Evolutionary conservation across 2,329 filamentous ascomycete genomes (phyloP), one percentile per base, ranked within the genome.

Genomic region (Penicillium griseofulvum): DNA sequence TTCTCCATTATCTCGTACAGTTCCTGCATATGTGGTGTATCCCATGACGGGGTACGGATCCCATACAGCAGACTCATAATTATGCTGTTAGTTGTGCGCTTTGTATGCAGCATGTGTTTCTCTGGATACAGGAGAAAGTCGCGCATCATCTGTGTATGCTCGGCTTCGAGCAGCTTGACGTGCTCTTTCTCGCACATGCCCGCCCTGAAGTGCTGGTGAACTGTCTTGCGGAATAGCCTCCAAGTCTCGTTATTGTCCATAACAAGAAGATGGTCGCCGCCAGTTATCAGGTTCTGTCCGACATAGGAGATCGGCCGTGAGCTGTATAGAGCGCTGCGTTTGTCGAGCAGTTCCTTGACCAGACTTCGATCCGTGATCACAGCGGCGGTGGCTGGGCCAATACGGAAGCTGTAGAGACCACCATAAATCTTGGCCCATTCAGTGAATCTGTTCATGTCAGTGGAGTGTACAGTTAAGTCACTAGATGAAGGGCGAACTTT

Each of bases 1-100:
- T 72, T 63, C 42, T 78, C 73, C 75, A 79, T 76, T 6, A 78
- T 55, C 8, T 70, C 59, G 57, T 78, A 78, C 11, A 80, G 66
- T 16, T 68, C 61, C 16, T 59, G 65, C 69, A 76, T 74, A 54
- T 78, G 70, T 12, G 56, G 29, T 10, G 17, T 17, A 36, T 47
- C 19, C 31, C 17, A 34, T 9, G 33, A 33, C 12, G 44, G 29
- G n/a, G 17, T 26, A 26, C 44, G 37, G 22, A 39, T 24, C 12
- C 37, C 37, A 22, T 39, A 39, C 19, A 39, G 12, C 10, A 39
- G 37, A 39, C 37, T 39, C 37, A 39, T 39, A 6, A 39, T 39
- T 12, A 39, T 39, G 24, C 37, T 39, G 19, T 39, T 39, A 3
- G 37, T 39, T 11, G 37, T 39, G 5, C 37, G 37, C 11, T 39